phyloP scores from a whole-genome alignment of 2,329 filamentous ascomycete species.

The Knufia petricola region DNA sequence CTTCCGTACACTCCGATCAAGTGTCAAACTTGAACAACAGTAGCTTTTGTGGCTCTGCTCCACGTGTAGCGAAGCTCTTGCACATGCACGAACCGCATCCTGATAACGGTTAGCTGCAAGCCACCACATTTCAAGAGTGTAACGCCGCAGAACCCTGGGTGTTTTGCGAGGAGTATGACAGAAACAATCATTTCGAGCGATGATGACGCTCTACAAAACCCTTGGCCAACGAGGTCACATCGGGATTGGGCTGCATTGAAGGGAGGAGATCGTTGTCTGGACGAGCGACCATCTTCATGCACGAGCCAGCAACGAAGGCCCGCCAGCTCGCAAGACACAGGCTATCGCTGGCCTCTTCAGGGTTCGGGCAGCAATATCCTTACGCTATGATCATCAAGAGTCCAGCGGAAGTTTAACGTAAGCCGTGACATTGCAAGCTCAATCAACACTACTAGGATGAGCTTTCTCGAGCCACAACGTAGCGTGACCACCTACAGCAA shows the following conservation, averaged over 20 bases:
- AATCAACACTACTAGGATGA: neutral
- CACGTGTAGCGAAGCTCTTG: constrained; percentile 10
- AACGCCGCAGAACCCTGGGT: neutral
- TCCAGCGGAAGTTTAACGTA: neutral
- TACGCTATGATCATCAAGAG: neutral
- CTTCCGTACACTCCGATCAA: neutral
- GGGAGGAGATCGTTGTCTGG: too few species aligned
- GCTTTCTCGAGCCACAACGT: neutral
- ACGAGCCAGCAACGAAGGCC: neutral
- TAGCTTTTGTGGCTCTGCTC: neutral
- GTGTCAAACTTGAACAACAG: neutral
- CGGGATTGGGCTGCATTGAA: too few species aligned
- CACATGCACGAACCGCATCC: neutral
- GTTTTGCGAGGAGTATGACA: too few species aligned
- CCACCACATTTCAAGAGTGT: neutral
- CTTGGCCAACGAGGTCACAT: too few species aligned
- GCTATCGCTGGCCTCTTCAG: neutral
- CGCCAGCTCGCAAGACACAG: neutral
- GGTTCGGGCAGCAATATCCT: neutral
- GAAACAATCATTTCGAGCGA: too few species aligned
- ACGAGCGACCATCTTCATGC: too few species aligned
- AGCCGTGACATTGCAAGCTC: too few species aligned
- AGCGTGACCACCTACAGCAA: too few species aligned
- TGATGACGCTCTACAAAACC: too few species aligned
- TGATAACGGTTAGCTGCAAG: neutral